Base-by-base conservation (phyloP, 371 early-diverging fungal genomes). In the Mortierella sp. region DNA sequence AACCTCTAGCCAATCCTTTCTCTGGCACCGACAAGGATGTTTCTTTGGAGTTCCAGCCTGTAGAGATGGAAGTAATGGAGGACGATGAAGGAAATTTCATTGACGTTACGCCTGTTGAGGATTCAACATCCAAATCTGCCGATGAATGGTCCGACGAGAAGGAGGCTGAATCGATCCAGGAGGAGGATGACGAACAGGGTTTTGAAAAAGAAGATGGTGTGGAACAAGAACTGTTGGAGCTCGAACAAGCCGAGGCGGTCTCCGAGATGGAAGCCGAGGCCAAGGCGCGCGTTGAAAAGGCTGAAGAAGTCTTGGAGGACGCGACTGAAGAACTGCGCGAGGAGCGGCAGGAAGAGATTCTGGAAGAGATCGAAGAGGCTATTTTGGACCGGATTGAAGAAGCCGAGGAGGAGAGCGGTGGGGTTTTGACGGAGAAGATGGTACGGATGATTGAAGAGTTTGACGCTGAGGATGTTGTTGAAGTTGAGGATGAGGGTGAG, bases 181-280 rank as follows among this genome's bases (percentile, higher is more conserved):
- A 80, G 14, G 75, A 80, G 37, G 77, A 79, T n/a, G 77, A 80
- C 14, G 61, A 77, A 2, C 83, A 80, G 57, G 83, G 80, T 0
- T 71, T 46, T 5, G 80, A 80, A 55, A 64, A 28, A 37, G 77
- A 77, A 26, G 69, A 82, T 16, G 79, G 74, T 16, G 21, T 21
- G 13, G 59, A 67, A 0, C 55, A 74, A 55, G 77, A 61, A 16
- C n/a, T 24, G 37, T 14, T 69, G 10, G 64, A 73, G 14, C 44
- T n/a, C 11, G 69, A 61, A 14, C 59, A 70, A 14, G 26, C 13
- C 5, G 79, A 69, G 5, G 71, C 53, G 5, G 44, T 50, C 8
- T 48, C 40, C 2, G 72, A 69, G 13, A 51, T 31, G 4, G 31
- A 71, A 40, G 67, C 64, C 5, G 13, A 54, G 64, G 71, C 75